Evolutionary conservation across 192 early-diverging fungal genomes (phyloP).

Genomic region (Mortierella hygrophila): DNA sequence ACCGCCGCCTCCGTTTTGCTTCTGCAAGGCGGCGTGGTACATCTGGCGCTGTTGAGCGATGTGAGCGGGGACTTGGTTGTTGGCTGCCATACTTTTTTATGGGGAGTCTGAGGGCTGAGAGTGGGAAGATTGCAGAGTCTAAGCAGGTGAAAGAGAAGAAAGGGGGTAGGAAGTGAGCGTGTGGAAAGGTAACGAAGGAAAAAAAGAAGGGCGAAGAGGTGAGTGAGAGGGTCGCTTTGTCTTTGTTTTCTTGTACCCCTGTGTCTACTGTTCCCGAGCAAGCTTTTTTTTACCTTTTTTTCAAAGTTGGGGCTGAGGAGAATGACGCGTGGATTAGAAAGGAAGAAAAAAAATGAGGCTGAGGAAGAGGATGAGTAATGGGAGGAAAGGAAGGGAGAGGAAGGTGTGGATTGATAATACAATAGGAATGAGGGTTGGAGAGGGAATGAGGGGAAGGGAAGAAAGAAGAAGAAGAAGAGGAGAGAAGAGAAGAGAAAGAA

Average conservation of each 20-base stretch:
- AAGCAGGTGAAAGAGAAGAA: background rate
- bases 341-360: background rate
- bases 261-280: background rate
- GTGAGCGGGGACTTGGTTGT: constrained; percentile 40
- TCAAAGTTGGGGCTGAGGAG: background rate
- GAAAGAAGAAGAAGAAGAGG: background rate
- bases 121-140: background rate
- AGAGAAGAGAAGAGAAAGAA: background rate
- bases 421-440: background rate
- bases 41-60: constrained; percentile 39
- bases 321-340: constrained; percentile 9
- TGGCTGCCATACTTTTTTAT: constrained; percentile 26
- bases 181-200: background rate
- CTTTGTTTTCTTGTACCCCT: background rate
- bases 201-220: background rate
- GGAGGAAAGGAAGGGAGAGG: background rate
- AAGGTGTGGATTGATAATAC: background rate
- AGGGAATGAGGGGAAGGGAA: background rate
- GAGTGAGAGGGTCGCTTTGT: background rate
- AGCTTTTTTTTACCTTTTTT: constrained; percentile 3
- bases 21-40: constrained; percentile 42
- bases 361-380: constrained; percentile 4
- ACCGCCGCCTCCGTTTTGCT: constrained; percentile 39
- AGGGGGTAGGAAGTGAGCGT: background rate
- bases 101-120: background rate